Percentiles rank a stretch among this genome's conserved stretches.
Conservation (phyloP, 208 protist genomes). For the Wallacemonas sp. region DNA sequence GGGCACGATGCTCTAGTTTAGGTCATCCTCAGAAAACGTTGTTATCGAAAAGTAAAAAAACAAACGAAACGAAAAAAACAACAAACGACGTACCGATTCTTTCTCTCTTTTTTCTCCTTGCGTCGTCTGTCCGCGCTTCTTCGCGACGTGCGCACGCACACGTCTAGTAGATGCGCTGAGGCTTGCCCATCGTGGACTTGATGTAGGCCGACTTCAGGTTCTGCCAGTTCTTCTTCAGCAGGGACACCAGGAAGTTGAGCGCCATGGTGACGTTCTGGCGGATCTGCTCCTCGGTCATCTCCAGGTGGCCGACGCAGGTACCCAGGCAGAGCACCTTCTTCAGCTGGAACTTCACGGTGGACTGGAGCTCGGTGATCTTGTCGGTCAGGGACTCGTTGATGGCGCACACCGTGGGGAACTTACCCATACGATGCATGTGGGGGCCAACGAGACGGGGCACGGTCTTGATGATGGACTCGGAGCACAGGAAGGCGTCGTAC, state of each 20-base stretch:
- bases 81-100: background rate
- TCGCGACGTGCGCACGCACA: conserved; percentile 2
- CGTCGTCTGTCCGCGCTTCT: too few species aligned
- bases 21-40: conserved; percentile 9
- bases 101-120: background rate
- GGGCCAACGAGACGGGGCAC: conserved; percentile 96
- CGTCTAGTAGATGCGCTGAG: conserved; percentile 96
- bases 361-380: conserved; percentile 96
- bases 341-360: conserved; percentile 98
- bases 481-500: conserved; percentile 98
- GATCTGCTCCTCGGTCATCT: conserved; percentile 95
- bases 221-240: conserved; percentile 99
- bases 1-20: conserved; percentile 12
- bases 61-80: conserved; percentile 5
- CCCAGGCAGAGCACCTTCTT: conserved; percentile 99
- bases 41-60: background rate
- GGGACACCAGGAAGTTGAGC: conserved; percentile 99
- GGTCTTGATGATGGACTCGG: conserved; percentile 97
- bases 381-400: conserved; percentile 90
- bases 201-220: conserved; percentile 99
- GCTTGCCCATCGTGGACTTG: conserved; percentile 99
- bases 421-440: conserved; percentile 99
- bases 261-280: conserved; percentile 96
- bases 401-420: conserved; percentile 97
- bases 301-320: conserved; percentile 97